These are phyloP conservation scores for Brassica incana DNA, from an alignment of 345 rosid genomes.

Conservation along the genomic window DNA sequence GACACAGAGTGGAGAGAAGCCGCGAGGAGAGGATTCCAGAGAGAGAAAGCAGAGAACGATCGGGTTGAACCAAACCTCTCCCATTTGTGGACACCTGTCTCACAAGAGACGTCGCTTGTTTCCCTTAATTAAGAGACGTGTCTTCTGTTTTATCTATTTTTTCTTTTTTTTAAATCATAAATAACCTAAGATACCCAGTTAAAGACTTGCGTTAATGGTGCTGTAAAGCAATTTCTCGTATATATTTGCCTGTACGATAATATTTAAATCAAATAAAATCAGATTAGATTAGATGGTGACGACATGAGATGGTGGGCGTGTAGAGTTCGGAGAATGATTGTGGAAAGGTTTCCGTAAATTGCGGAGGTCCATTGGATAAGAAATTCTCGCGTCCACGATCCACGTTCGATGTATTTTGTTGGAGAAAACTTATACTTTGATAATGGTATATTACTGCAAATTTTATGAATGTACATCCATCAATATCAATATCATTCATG, in stretches of 20 bases:
- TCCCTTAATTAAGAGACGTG: too few species aligned
- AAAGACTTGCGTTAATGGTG: too few species aligned
- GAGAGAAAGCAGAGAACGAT: too few species aligned
- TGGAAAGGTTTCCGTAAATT: slow-evolving; percentile 34
- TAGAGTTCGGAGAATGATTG: slow-evolving; percentile 37
- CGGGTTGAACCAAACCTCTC: too few species aligned
- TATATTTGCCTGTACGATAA: background rate
- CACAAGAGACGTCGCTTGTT: too few species aligned
- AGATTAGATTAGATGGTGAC: slow-evolving; percentile 11
- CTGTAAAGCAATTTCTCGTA: background rate
- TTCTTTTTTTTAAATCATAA: too few species aligned
- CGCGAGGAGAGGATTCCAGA: too few species aligned
- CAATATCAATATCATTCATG: slow-evolving; percentile 25
- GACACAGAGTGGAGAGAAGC: too few species aligned
- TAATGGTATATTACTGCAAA: background rate
- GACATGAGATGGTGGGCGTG: slow-evolving; percentile 41
- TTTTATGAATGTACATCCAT: background rate
- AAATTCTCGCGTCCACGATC: slow-evolving; percentile 19
- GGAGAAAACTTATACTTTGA: background rate
- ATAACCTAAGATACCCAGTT: too few species aligned
- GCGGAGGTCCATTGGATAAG: slow-evolving; percentile 30
- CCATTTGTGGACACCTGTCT: too few species aligned
- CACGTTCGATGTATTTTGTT: slow-evolving; percentile 36
- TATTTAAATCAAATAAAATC: background rate
- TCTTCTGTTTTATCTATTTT: too few species aligned